Evolutionary conservation across 2,329 filamentous ascomycete species (phyloP).

Genomic region (Diaporthe batatas): DNA sequence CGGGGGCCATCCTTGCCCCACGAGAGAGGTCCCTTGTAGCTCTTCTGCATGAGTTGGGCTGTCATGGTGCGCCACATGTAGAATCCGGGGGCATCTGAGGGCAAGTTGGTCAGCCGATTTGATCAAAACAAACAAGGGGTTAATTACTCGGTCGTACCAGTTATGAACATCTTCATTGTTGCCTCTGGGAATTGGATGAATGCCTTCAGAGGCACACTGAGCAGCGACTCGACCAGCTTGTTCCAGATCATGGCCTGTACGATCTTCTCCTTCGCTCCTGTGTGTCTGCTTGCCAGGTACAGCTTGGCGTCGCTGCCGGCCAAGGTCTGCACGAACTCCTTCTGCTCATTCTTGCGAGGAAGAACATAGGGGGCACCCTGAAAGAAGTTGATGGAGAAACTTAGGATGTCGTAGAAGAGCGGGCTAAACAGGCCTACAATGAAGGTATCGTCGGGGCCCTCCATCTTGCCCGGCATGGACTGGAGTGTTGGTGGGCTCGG

Average conservation of each 20-base stretch:
- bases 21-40: no score
- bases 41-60: neutral
- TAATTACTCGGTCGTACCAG: no score
- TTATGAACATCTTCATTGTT: neutral
- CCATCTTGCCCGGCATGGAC: neutral
- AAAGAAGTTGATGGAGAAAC: neutral
- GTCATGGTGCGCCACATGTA: neutral
- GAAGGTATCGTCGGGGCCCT: neutral
- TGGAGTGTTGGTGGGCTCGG: no score
- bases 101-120: neutral
- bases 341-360: neutral
- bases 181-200: fast-evolving
- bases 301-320: fast-evolving
- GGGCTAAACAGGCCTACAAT: fast-evolving
- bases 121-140: no score
- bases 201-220: neutral
- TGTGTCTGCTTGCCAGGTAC: neutral
- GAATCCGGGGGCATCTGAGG: neutral
- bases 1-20: neutral
- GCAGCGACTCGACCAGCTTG: neutral
- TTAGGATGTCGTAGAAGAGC: neutral
- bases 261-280: neutral
- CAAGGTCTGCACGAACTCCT: neutral
- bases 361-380: neutral
- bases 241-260: neutral